A percentile compares a stretch with the other conserved stretches of the same genome.
These are phyloP conservation scores for Moricandia moricandioides DNA, from an alignment of 345 rosid genomes.

Conservation along the genomic window DNA sequence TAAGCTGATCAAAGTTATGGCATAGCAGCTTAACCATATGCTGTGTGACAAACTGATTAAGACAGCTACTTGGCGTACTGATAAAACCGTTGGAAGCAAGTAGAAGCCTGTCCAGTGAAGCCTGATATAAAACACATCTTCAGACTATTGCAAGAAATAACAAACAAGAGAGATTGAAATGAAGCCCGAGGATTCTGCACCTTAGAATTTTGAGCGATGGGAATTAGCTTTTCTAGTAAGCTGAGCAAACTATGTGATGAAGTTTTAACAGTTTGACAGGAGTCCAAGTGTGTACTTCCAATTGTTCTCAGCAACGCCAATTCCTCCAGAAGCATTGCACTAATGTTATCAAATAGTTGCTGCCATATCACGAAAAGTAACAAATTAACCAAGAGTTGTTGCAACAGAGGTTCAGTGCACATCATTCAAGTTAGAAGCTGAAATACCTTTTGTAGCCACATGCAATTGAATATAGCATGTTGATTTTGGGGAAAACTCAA, in stretches of 20 bases:
- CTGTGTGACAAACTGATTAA: constrained; percentile 48
- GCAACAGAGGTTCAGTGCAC: constrained; percentile 12
- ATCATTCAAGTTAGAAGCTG: constrained; percentile 19
- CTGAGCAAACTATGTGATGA: constrained; percentile 45
- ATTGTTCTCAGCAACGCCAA: constrained; percentile 57
- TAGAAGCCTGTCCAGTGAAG: constrained; percentile 62
- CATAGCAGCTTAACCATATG: constrained; percentile 45
- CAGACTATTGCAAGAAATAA: constrained; percentile 30
- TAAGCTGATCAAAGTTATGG: constrained; percentile 60
- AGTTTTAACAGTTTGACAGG: constrained; percentile 56
- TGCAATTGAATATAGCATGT: constrained; percentile 45
- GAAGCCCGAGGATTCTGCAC: constrained; percentile 37
- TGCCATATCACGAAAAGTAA: constrained; percentile 41
- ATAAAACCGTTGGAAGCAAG: constrained; percentile 43
- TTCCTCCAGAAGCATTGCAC: constrained; percentile 55
- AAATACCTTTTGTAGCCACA: constrained; percentile 87
- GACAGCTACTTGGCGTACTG: constrained; percentile 32
- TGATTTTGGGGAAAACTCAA: constrained; percentile 56
- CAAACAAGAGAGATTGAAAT: constrained; percentile 2
- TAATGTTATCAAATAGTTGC: constrained; percentile 70
- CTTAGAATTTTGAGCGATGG: constrained; percentile 61
- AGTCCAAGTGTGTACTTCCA: constrained; percentile 49
- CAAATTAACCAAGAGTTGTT: constrained; percentile 18
- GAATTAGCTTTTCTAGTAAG: constrained; percentile 56
- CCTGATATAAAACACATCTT: constrained; percentile 46